Conservation (phyloP, 352 stramenopile genomes). For the Phytophthora capsici region DNA sequence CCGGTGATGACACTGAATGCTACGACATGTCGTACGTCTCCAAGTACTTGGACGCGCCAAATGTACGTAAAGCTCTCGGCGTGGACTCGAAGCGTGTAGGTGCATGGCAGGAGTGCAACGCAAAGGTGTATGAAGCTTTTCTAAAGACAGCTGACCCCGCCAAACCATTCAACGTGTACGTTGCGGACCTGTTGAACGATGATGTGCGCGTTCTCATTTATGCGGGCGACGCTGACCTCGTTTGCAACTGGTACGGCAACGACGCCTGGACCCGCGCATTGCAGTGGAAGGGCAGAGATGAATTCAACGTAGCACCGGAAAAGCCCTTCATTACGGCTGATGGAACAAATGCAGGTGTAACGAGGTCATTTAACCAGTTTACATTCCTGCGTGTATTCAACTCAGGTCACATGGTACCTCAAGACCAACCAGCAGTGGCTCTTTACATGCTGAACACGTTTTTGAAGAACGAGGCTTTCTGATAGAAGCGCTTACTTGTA, state of each 20-base stretch:
- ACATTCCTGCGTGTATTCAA: conserved; percentile 63
- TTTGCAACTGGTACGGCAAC: conserved; percentile 97
- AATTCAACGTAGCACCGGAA: conserved; percentile 70
- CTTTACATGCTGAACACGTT: conserved; percentile 72
- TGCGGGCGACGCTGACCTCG: conserved; percentile 92
- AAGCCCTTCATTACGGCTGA: conserved; percentile 28
- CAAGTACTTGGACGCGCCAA: conserved; percentile 72
- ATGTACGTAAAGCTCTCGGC: conserved; percentile 42
- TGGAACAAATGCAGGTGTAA: conserved; percentile 25
- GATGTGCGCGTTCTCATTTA: conserved; percentile 92
- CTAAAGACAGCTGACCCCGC: conserved; percentile 80
- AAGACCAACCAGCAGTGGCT: conserved; percentile 53
- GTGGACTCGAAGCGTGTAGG: conserved; percentile 41
- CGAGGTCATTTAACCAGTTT: conserved; percentile 45
- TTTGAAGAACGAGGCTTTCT: conserved; percentile 44
- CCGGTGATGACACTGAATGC: conserved; percentile 37
- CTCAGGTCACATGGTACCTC: conserved; percentile 64
- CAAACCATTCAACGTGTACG: conserved; percentile 84
- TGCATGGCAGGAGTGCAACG: conserved; percentile 93
- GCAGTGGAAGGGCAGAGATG: conserved; percentile 88
- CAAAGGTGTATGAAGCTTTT: conserved; percentile 89
- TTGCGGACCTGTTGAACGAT: conserved; percentile 86
- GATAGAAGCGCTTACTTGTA: conserved; percentile 3
- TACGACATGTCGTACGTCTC: conserved; percentile 59
- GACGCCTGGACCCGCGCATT: conserved; percentile 91